Base-by-base conservation (phyloP, 1,284 basidiomycete species). In the Puccinia hordei region DNA sequence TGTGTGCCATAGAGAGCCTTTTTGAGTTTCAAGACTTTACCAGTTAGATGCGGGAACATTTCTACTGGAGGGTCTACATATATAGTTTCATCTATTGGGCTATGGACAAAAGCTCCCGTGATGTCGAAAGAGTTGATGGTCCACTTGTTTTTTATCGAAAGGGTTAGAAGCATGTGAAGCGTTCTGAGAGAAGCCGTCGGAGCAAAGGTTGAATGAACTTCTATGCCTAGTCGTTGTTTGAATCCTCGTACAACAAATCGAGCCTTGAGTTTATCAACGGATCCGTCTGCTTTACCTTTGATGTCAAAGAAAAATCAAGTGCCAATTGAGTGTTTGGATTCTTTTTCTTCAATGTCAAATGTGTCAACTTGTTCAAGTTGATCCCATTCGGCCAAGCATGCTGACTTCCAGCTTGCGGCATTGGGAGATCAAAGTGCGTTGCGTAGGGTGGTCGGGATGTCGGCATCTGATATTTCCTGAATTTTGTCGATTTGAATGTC, bases 241-340 rank as follows among this genome's bases (percentile, higher is more conserved):
- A 68, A 68, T 5, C 65, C 65, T 10, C 41, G 33, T 12, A 38
- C 65, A 2, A 68, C 65, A 68, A 68, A 68, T 24, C 65, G 4
- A 8, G 65, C 65, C 41, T 68, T 68, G 30, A 68, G 35, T 17
- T 41, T 38, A 46, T 38, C 41, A 4, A 46, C 27, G 15, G 65
- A 68, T 33, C 33, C 65, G 12, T 68, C 65, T 33, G 65, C 10
- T 59, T 59, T 59, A 9, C 57, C 3, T 59, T 59, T 59, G n/a
- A 59, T 59, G 35, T 66, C 65, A 66, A 66, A 66, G 10, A 66
- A 13, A 38, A 66, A 66, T 19, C 35, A 13, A 5, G 65, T 66
- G 5, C 41, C 41, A 6, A 66, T 66, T 10, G 41, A 27, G 9
- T 66, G 13, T 66, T 30, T 4, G n/a, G 24, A 33, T 2, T 5